A percentile compares a stretch with the other conserved stretches of the same genome.
These are phyloP conservation scores for Collybia nuda DNA, from an alignment of 768 basidiomycete species.

Conservation along the genomic window DNA sequence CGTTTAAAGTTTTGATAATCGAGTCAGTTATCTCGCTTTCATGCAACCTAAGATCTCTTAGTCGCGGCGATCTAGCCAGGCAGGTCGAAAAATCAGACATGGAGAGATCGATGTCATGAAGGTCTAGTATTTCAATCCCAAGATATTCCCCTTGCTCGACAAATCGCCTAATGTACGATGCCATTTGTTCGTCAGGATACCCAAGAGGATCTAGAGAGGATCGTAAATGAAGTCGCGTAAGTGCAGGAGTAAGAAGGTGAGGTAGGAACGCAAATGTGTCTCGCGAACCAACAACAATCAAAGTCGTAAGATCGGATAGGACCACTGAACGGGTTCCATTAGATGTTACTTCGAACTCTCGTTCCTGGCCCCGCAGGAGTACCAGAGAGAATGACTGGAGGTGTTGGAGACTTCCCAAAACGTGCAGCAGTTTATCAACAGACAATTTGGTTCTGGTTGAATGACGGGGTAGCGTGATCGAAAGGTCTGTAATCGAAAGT, in stretches of 20 bases:
- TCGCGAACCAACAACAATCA: slow-evolving; percentile 27
- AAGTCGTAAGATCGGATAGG: slow-evolving; percentile 21
- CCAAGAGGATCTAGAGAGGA: slow-evolving; percentile 32
- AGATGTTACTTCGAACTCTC: slow-evolving; percentile 20
- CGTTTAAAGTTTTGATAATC: slow-evolving; percentile 36
- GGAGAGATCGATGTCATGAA: slow-evolving; percentile 24
- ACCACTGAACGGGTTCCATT: slow-evolving; percentile 14
- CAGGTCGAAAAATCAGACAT: slow-evolving; percentile 18
- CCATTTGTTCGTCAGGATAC: slow-evolving; percentile 30
- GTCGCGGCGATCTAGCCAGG: slow-evolving; percentile 29
- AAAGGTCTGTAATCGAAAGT: slow-evolving; percentile 30
- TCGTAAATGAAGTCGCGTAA: slow-evolving; percentile 39
- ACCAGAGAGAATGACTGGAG: slow-evolving; percentile 42
- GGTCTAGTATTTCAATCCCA: slow-evolving; percentile 27
- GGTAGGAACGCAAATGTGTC: slow-evolving; percentile 29
- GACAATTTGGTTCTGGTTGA: slow-evolving; percentile 18
- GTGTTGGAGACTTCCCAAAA: slow-evolving; percentile 38
- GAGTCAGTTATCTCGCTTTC: slow-evolving; percentile 56
- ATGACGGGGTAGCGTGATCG: slow-evolving; percentile 27
- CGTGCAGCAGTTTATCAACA: slow-evolving; percentile 21
- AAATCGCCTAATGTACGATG: slow-evolving; percentile 16
- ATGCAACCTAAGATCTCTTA: slow-evolving; percentile 54
- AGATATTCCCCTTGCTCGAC: slow-evolving; percentile 21
- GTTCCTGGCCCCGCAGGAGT: slow-evolving; percentile 27
- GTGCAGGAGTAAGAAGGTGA: slow-evolving; percentile 28